Evolutionary conservation across 305 asterid species (phyloP), one percentile per base, ranked within the genome.

Genomic region (Plantago lanceolata): DNA sequence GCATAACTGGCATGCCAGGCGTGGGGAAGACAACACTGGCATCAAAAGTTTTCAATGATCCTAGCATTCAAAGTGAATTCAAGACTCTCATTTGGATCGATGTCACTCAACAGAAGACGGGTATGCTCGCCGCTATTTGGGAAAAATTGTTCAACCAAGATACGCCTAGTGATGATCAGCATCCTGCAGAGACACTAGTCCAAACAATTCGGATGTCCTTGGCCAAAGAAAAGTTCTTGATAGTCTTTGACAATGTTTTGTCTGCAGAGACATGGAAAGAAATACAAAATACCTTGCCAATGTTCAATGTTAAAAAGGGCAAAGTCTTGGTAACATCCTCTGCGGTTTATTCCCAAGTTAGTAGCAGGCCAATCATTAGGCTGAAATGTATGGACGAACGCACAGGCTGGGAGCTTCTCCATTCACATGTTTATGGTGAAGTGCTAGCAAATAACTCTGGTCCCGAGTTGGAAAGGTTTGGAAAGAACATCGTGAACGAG

Each of bases 11-110:
- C 14, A 65, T 65, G 53, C 44, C 69, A 2, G 69, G 69, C 11
- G 51, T 65, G 40, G 69, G 69, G 11, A 65, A 65, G 62, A 65
- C 69, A 8, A 65, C 69, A 35, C 20, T 65, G 3, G 69, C 69
- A 19, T 50, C 24, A 14, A 53, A 49, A 12, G 21, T 65, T 28
- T 65, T 16, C 43, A 19, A 37, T 16, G 37, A 65, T 40, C 40
- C 69, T 1, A 19, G 13, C 12, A 55, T 65, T 11, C 5, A 11
- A 26, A 8, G 15, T 14, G 60, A 52, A 20, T 52, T 65, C 28
- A 17, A 14, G 11, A 37, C 14, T 40, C 37, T 56, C 29, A 13
- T 15, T 0, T 65, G 69, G 69, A 11, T 54, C 40, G 40, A 33
- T 33, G 40, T 33, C 40, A 7, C 40, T 33, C 45, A 14, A 33